Evolutionary conservation across 371 early-diverging fungal genomes (phyloP).

Genomic region (Zychaea mexicana): DNA sequence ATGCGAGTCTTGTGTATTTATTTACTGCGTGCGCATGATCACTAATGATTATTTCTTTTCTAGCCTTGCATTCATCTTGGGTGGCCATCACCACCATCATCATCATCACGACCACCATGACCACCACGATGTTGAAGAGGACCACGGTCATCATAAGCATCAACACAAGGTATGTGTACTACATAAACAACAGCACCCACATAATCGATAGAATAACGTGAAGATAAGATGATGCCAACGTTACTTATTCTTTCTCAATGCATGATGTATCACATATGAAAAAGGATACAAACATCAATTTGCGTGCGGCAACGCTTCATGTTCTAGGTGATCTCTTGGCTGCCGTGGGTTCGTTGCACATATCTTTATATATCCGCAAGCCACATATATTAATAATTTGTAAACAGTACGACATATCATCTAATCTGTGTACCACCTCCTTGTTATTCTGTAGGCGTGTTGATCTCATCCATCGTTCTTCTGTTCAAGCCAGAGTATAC

Average conservation of each 20-base stretch:
- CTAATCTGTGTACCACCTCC: background rate
- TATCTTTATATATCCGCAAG: background rate
- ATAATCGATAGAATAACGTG: background rate
- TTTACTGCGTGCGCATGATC: too few species aligned
- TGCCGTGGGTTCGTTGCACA: conserved; percentile 59
- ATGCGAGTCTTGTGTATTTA: background rate
- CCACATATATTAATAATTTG: background rate
- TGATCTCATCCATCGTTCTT: conserved; percentile 81
- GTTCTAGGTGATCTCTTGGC: conserved; percentile 86
- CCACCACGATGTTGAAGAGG: background rate
- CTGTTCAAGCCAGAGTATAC: conserved; percentile 66
- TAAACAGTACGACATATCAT: background rate
- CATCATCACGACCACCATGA: conserved; percentile 35
- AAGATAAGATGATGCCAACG: too few species aligned
- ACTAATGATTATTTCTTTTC: background rate
- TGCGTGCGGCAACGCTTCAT: conserved; percentile 77
- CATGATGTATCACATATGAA: background rate
- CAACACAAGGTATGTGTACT: background rate
- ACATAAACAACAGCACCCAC: background rate
- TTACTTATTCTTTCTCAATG: too few species aligned
- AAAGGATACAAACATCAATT: conserved; percentile 66
- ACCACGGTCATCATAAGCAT: background rate
- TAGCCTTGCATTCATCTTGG: conserved; percentile 49
- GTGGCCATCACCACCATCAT: conserved; percentile 50
- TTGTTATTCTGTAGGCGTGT: conserved; percentile 56